Percentiles rank a stretch among this genome's conserved stretches.
Evolutionary conservation across 345 rosid genomes (phyloP).

Genomic region (Kernera saxatilis): DNA sequence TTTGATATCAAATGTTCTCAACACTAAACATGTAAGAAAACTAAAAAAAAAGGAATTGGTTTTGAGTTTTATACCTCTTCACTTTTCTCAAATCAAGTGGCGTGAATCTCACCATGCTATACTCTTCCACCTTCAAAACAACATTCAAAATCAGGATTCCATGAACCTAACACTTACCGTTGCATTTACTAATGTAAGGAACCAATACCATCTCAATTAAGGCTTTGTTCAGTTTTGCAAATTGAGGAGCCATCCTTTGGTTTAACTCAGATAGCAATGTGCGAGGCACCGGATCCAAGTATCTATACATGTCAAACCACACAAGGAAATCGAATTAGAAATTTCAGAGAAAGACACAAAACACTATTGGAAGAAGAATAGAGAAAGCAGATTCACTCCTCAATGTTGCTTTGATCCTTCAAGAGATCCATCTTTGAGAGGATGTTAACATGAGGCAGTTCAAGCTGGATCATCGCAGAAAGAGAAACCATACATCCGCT

Average conservation of each 20-base stretch:
- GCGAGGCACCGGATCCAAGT: slow-evolving; percentile 56
- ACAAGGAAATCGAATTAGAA: not conserved
- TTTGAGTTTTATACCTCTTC: slow-evolving; percentile 44
- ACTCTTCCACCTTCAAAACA: slow-evolving; percentile 60
- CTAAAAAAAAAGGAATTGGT: not conserved
- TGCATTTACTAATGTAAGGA: not conserved
- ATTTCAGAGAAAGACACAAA: not conserved
- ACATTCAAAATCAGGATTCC: not conserved
- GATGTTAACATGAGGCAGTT: slow-evolving; percentile 71
- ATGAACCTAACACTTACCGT: not conserved
- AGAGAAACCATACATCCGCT: slow-evolving; percentile 88
- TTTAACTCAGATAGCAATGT: slow-evolving; percentile 58
- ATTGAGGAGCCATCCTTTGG: slow-evolving; percentile 66
- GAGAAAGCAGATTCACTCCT: slow-evolving; percentile 40
- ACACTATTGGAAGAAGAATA: not conserved
- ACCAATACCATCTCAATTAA: slow-evolving; percentile 48
- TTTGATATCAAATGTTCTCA: not conserved
- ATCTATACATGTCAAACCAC: slow-evolving; percentile 32
- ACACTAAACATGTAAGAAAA: not conserved
- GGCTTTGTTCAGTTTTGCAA: slow-evolving; percentile 59
- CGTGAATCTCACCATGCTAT: slow-evolving; percentile 71
- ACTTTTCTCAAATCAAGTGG: slow-evolving; percentile 68
- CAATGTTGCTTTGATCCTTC: slow-evolving; percentile 49
- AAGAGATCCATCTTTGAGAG: slow-evolving; percentile 85
- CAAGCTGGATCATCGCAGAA: slow-evolving; percentile 82